Evolutionary conservation across 73 alveolate genomes (phyloP).

Genomic region (Paramecium octaurelia): DNA sequence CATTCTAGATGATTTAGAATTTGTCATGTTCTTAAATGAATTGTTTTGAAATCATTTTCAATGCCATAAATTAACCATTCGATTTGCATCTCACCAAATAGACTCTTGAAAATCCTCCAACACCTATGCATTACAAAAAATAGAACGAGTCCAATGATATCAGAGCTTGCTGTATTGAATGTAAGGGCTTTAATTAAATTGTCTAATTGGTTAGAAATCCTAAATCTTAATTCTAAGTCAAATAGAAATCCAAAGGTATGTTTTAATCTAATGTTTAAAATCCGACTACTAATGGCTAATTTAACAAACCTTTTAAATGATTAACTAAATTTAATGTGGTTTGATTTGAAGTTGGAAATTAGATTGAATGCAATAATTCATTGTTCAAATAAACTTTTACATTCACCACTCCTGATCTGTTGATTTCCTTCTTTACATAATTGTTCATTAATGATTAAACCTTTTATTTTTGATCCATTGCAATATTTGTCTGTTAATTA

Average conservation of each 20-base stretch:
- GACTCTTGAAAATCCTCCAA: slow-evolving; percentile 86
- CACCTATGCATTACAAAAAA: slow-evolving; percentile 80
- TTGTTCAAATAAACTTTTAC: slow-evolving; percentile 4
- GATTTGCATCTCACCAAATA: slow-evolving; percentile 74
- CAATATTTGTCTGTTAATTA: slow-evolving; percentile 8
- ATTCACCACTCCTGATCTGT: not conserved
- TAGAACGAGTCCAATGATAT: slow-evolving; percentile 35
- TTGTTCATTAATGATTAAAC: not conserved
- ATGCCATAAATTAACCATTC: slow-evolving; percentile 82
- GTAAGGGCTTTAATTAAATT: not conserved
- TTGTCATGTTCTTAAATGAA: slow-evolving; percentile 65
- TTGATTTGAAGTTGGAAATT: slow-evolving; percentile 14
- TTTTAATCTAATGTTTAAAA: not conserved
- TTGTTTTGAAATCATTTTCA: slow-evolving; percentile 75
- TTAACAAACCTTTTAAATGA: not conserved
- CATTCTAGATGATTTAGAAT: slow-evolving; percentile 61
- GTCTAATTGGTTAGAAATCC: not conserved
- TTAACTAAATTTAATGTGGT: not conserved
- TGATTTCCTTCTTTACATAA: not conserved
- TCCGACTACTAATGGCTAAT: not conserved
- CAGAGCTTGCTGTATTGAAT: not conserved
- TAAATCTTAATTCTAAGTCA: not conserved
- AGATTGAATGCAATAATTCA: not conserved
- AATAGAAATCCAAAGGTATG: slow-evolving; percentile 4
- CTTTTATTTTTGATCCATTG: not conserved